These are phyloP conservation scores for Trifolium pratense DNA, from an alignment of 306 rosid species.

Conservation along the genomic window DNA sequence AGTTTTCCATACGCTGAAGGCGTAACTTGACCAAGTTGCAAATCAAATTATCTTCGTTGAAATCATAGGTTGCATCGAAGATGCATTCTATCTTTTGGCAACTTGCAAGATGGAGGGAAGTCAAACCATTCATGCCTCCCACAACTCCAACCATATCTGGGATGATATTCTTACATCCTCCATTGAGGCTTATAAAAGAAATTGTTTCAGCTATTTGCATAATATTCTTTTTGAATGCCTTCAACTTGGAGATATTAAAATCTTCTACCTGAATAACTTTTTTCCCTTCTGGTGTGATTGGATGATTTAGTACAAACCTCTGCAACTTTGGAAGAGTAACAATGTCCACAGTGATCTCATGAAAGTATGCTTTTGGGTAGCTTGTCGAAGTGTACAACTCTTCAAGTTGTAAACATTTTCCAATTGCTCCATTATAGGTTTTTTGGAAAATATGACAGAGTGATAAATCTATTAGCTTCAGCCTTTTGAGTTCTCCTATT, in stretches of 20 bases:
- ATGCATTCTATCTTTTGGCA: background rate
- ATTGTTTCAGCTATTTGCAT: background rate
- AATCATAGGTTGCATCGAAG: background rate
- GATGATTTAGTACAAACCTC: background rate
- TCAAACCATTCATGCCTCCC: slow-evolving; percentile 1
- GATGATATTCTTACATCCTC: background rate
- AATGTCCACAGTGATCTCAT: background rate
- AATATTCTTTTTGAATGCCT: background rate
- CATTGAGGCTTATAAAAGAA: background rate
- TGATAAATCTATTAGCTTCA: slow-evolving; percentile 16
- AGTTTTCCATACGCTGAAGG: background rate
- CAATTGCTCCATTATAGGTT: slow-evolving; percentile 22
- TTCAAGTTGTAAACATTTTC: slow-evolving; percentile 35
- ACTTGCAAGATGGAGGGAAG: background rate
- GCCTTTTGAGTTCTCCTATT: background rate
- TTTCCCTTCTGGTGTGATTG: background rate
- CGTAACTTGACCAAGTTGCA: background rate
- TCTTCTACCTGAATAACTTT: background rate
- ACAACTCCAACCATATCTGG: background rate
- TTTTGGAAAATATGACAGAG: background rate
- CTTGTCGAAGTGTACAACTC: slow-evolving; percentile 30
- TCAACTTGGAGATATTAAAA: background rate
- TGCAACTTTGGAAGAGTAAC: slow-evolving; percentile 16
- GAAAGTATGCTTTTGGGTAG: background rate
- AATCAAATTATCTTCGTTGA: background rate